Percentiles rank a stretch among this genome's conserved stretches.
Evolutionary conservation across 352 stramenopile genomes (phyloP).

Genomic region (Globisporangium iwayamae): DNA sequence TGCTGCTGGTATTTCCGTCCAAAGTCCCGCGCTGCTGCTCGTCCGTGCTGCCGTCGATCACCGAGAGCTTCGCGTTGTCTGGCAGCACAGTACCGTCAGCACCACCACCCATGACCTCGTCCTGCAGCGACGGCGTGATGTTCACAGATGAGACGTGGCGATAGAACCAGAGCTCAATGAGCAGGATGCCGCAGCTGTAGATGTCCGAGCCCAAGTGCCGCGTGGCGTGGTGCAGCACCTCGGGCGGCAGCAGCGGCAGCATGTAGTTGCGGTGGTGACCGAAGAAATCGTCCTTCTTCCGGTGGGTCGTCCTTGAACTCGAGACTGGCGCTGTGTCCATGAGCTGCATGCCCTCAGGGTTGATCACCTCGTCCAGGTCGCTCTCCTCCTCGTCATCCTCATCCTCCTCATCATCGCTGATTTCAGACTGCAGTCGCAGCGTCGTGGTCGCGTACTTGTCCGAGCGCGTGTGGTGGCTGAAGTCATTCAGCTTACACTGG

Average conservation of each 20-base stretch:
- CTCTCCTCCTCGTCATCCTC: slow-evolving; percentile 15
- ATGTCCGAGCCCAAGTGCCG: slow-evolving; percentile 43
- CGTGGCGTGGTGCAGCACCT: slow-evolving; percentile 35
- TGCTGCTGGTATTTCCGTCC: background rate
- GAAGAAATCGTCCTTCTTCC: slow-evolving; percentile 5
- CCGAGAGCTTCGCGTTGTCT: slow-evolving; percentile 6
- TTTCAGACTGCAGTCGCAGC: slow-evolving; percentile 15
- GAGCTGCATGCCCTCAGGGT: slow-evolving; percentile 33
- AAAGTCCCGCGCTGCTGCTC: background rate
- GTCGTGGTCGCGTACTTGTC: slow-evolving; percentile 23
- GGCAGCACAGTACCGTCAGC: slow-evolving; percentile 4
- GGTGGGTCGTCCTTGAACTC: background rate
- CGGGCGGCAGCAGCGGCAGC: slow-evolving; percentile 42
- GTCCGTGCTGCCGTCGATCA: slow-evolving; percentile 11
- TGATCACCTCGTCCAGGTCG: slow-evolving; percentile 23
- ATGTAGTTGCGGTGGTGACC: slow-evolving; percentile 14
- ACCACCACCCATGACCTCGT: slow-evolving; percentile 11
- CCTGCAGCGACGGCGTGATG: slow-evolving; percentile 13
- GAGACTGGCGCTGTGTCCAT: slow-evolving; percentile 21
- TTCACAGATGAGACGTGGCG: slow-evolving; percentile 38
- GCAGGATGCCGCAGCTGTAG: slow-evolving; percentile 53
- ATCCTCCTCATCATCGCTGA: slow-evolving; percentile 17
- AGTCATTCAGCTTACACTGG: slow-evolving; percentile 58
- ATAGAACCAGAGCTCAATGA: slow-evolving; percentile 58
- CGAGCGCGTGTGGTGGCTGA: slow-evolving; percentile 33